Evolutionary conservation across 345 rosid genomes (phyloP), one percentile per base, ranked within the genome.

Genomic region (Eucalyptus regnans): DNA sequence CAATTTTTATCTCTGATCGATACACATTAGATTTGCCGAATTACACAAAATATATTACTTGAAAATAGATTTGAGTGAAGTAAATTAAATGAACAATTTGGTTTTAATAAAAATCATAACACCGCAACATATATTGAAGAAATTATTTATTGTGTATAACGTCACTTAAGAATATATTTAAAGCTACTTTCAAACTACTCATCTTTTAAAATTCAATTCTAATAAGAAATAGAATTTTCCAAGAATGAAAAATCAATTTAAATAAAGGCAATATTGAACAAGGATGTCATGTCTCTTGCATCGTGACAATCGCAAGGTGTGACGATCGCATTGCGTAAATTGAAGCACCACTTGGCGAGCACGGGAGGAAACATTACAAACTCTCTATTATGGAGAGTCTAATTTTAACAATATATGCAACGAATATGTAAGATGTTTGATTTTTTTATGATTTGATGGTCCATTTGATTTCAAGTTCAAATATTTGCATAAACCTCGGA

Each of bases 61-160:
- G 62, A 23, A 23, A 9, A 56, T 56, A 56, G 62, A 23, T 31
- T 64, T 29, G 71, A 14, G 31, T 62, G 71, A 62, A 62, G 31
- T 62, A 29, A 64, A n/a, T 64, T 7, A 64, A 13, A 64, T 7
- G 41, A 66, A 66, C 43, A 15, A 15, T 7, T n/a, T 31, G 22
- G 41, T 31, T 31, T 31, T n/a, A 66, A 66, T 15, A 33, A 31
- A 66, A 14, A 66, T 14, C 18, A 15, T 66, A 64, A 64, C 37
- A 31, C 2, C 4, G 62, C 23, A 56, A 0, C 62, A 22, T 22
- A 4, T 23, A 23, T 56, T 56, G 62, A 56, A 56, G 62, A 56
- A 56, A 56, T 56, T 23, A 56, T 0, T 56, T 23, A 23, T 23
- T 0, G 0, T 4, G 0, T 56, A 56, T 56, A 25, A 56, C 62